Evolutionary conservation across 768 basidiomycete genomes (phyloP).

Genomic region (Podaxis sp.): DNA sequence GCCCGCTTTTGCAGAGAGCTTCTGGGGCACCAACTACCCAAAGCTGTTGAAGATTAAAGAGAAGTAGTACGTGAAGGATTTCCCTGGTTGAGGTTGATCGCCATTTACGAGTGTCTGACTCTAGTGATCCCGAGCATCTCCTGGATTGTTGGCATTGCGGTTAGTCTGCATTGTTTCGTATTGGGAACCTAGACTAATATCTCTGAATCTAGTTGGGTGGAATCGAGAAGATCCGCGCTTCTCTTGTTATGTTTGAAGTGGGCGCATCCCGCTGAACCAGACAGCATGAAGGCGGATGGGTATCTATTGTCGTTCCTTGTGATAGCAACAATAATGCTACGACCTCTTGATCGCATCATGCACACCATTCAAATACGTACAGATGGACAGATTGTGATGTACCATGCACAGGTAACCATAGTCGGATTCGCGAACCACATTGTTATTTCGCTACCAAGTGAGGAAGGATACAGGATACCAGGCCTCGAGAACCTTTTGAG

Average conservation of each 20-base stretch:
- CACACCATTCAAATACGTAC: background rate
- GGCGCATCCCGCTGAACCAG: background rate
- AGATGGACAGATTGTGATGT: constrained; percentile 13
- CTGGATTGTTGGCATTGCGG: constrained; percentile 54
- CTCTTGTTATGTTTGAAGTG: constrained; percentile 31
- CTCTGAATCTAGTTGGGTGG: constrained; percentile 33
- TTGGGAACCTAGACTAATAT: background rate
- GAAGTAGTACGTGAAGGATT: constrained; percentile 40
- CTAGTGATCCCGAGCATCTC: constrained; percentile 45
- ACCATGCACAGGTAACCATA: background rate
- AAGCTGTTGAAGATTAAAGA: constrained; percentile 40
- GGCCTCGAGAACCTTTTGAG: too few species aligned
- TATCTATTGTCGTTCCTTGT: background rate
- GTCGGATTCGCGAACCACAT: background rate
- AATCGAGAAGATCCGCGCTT: constrained; percentile 30
- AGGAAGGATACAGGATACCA: background rate
- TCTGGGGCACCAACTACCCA: constrained; percentile 46
- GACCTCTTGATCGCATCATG: constrained; percentile 5
- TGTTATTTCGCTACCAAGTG: too few species aligned
- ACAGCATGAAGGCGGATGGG: background rate
- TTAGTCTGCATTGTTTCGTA: constrained; percentile 20
- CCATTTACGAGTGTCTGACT: background rate
- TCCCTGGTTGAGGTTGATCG: background rate
- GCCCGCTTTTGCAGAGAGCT: constrained; percentile 27
- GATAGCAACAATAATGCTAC: background rate